phyloP scores from a whole-genome alignment of 495 filamentous ascomycete genomes.

The Neurospora sublineolata region DNA sequence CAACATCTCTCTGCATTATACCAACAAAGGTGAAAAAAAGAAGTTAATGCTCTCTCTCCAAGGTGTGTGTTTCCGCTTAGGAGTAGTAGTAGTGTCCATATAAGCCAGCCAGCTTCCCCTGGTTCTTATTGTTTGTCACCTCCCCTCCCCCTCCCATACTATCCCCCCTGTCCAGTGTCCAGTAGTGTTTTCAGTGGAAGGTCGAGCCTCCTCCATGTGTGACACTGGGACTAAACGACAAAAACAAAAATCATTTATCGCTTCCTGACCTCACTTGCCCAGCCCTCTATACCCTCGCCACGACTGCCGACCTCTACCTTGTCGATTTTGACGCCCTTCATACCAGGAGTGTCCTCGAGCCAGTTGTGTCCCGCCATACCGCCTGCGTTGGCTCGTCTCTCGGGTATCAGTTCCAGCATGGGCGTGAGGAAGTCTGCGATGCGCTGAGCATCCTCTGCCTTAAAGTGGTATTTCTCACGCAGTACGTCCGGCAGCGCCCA shows the following conservation, averaged over 20 bases:
- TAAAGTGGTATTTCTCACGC: slow-evolving; percentile 93
- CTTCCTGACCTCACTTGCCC: slow-evolving; percentile 85
- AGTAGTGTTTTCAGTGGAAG: neutral
- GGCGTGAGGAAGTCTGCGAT: slow-evolving; percentile 81
- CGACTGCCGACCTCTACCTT: slow-evolving; percentile 64
- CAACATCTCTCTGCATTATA: neutral
- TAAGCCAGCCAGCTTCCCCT: neutral
- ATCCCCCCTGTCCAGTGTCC: neutral
- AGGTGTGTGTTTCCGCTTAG: neutral
- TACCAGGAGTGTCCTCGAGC: slow-evolving; percentile 72
- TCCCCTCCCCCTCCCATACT: neutral
- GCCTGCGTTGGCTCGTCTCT: slow-evolving; percentile 84
- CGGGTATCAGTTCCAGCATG: slow-evolving; percentile 84
- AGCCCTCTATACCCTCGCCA: slow-evolving; percentile 93
- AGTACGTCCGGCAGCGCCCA: slow-evolving; percentile 94
- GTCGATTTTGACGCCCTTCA: slow-evolving; percentile 64
- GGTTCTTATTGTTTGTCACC: neutral
- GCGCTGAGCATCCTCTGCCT: slow-evolving; percentile 58
- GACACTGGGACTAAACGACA: neutral
- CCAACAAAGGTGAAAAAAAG: neutral
- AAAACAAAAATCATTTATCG: slow-evolving; percentile 33
- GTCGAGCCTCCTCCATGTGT: neutral
- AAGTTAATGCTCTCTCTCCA: neutral
- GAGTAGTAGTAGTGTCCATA: neutral
- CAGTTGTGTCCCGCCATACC: slow-evolving; percentile 82